Percentiles rank a stretch among this genome's conserved stretches.
Evolutionary conservation across 2,329 filamentous ascomycete species (phyloP).

Genomic region (Aspergillus bombycis): DNA sequence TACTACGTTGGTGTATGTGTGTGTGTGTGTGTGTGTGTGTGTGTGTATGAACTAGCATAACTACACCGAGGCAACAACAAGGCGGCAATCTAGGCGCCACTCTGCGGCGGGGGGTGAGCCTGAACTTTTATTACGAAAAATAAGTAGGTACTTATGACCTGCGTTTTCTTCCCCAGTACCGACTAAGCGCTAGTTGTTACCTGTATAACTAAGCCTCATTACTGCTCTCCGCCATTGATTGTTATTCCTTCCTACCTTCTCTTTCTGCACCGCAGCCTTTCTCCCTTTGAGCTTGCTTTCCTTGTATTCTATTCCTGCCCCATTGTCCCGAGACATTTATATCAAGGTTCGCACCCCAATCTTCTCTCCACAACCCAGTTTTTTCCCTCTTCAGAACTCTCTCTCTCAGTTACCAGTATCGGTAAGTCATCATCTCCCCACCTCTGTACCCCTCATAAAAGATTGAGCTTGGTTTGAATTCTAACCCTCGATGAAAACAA

Average conservation of each 20-base stretch:
- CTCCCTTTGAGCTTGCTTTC: background rate
- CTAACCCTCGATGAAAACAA: background rate
- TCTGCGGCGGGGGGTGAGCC: background rate
- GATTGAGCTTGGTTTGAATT: background rate
- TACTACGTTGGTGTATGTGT: background rate
- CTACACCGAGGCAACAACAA: background rate
- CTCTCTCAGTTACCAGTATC: background rate
- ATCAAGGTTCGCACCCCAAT: background rate
- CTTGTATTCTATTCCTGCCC: background rate
- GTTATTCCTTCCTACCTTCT: background rate
- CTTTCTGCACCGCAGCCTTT: background rate
- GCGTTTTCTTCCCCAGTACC: background rate
- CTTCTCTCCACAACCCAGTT: background rate
- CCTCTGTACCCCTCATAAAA: background rate
- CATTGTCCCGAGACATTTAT: conserved; percentile 1
- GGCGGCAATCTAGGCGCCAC: background rate
- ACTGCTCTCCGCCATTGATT: background rate
- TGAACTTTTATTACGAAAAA: background rate
- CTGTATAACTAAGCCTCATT: conserved; percentile 6
- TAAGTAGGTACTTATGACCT: background rate
- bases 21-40: background rate
- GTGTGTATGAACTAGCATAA: background rate
- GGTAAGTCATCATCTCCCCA: background rate
- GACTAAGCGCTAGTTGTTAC: background rate
- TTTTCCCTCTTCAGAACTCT: background rate